These are phyloP conservation scores for Pharnaceum exiguum DNA, from an alignment of 148 eudicot species.

Conservation along the genomic window DNA sequence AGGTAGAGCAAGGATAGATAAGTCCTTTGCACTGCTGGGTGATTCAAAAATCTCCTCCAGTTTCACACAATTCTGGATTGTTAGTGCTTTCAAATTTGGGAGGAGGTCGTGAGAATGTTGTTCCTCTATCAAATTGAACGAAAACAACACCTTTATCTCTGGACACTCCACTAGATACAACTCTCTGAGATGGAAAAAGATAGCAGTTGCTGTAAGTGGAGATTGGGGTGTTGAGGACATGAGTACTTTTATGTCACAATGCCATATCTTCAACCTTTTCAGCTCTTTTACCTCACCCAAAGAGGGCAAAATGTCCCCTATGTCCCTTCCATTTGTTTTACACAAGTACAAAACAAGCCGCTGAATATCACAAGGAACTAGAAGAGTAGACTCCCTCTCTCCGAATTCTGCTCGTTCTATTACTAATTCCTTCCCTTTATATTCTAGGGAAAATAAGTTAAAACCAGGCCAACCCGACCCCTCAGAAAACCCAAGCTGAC, in stretches of 20 bases:
- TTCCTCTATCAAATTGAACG: background rate
- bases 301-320: constrained; percentile 1
- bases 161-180: background rate
- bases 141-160: constrained; percentile 7
- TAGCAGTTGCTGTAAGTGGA: background rate
- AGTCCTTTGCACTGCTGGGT: background rate
- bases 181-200: background rate
- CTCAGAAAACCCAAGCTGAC: background rate
- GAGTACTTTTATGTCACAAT: constrained; percentile 6
- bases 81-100: background rate
- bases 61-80: background rate
- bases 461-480: background rate
- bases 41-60: constrained; percentile 11
- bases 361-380: background rate
- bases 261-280: background rate
- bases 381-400: background rate
- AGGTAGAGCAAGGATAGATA: constrained; percentile 7
- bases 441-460: background rate
- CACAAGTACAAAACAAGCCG: background rate
- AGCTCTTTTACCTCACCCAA: background rate
- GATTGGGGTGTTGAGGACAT: background rate
- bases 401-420: constrained; percentile 5
- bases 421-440: background rate
- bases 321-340: background rate
- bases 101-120: background rate